A percentile compares a stretch with the other conserved stretches of the same genome.
Conservation (phyloP, 1,139 yeast genomes). For the Schizosaccharomyces versatilis region DNA sequence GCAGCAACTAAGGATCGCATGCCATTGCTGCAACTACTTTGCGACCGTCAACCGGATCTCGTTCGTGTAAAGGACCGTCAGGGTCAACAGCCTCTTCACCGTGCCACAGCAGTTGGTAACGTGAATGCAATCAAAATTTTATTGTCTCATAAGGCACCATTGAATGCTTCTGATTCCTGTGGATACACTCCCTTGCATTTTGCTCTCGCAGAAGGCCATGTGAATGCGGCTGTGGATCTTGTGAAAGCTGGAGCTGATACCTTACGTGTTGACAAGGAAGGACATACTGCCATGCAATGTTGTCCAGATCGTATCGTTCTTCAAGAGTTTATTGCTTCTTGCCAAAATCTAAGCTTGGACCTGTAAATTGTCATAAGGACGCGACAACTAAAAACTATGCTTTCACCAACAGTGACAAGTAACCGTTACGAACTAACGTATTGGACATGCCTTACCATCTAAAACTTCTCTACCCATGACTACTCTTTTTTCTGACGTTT, state of each 20-base stretch:
- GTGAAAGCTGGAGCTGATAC: constrained; percentile 48
- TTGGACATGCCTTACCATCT: no score
- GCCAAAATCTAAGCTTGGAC: background rate
- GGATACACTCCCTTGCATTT: constrained; percentile 84
- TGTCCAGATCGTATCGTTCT: constrained; percentile 4
- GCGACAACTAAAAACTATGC: no score
- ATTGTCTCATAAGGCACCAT: constrained; percentile 34
- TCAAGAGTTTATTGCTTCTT: background rate
- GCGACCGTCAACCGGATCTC: constrained; percentile 26
- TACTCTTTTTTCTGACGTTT: no score
- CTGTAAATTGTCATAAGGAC: background rate
- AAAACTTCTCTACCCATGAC: no score
- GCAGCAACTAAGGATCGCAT: constrained; percentile 21
- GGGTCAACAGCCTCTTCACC: constrained; percentile 46
- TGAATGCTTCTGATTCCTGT: constrained; percentile 43
- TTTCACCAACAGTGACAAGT: no score
- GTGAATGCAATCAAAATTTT: constrained; percentile 30
- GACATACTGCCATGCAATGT: constrained; percentile 6
- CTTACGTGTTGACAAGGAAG: constrained; percentile 6
- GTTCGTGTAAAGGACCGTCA: constrained; percentile 43
- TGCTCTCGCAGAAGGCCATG: constrained; percentile 80
- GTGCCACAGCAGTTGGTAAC: constrained; percentile 70
- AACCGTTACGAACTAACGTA: no score
- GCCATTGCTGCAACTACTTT: constrained; percentile 4
- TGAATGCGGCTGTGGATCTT: constrained; percentile 45